Percentiles rank a stretch among this genome's conserved stretches.
Evolutionary conservation across 2,329 filamentous ascomycete genomes (phyloP).

Genomic region (Aspergillus ibericus): DNA sequence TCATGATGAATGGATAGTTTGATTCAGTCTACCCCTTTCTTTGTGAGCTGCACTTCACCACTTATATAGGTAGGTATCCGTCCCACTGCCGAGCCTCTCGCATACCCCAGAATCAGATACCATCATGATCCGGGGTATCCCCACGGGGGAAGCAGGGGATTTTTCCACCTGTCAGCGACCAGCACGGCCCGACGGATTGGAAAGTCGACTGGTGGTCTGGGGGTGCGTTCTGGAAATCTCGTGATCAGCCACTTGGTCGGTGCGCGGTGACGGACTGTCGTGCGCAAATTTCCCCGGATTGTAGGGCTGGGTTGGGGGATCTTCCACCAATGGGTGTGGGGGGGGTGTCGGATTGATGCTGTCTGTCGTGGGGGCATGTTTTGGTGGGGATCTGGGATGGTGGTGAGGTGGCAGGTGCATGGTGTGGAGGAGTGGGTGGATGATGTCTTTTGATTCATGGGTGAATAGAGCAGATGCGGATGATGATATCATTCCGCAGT

Average conservation of each 20-base stretch:
- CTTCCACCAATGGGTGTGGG: slow-evolving; percentile 3
- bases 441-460: background rate
- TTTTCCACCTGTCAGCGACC: background rate
- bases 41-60: too few relatives aligned
- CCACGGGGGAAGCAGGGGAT: background rate
- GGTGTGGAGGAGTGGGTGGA: background rate
- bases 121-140: background rate
- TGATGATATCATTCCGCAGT: too few relatives aligned
- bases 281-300: slow-evolving; percentile 3
- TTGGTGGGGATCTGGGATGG: background rate
- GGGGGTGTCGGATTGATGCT: background rate
- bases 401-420: background rate
- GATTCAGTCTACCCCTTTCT: background rate
- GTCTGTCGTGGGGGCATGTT: background rate
- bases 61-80: background rate
- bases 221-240: background rate
- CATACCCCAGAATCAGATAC: too few relatives aligned
- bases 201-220: background rate
- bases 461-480: background rate
- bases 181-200: background rate
- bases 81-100: background rate
- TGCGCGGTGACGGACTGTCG: background rate
- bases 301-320: background rate
- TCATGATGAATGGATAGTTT: slow-evolving; percentile 18
- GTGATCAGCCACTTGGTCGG: background rate